These are phyloP conservation scores for Capsicum pubescens DNA, from an alignment of 257 asterid genomes.

Conservation along the genomic window DNA sequence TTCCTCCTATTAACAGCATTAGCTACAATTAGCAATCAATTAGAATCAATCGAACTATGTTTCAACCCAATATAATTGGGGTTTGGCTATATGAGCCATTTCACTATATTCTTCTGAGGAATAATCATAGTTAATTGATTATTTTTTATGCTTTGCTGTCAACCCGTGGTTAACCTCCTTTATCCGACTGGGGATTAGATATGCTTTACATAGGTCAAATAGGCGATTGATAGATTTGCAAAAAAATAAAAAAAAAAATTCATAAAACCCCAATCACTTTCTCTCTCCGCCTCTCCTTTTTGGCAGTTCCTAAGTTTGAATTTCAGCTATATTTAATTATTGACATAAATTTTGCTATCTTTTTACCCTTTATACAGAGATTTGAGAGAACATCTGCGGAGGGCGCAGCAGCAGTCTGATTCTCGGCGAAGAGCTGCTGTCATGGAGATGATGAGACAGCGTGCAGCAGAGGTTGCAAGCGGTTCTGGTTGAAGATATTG, in stretches of 20 bases:
- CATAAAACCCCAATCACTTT: neutral
- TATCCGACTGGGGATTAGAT: neutral
- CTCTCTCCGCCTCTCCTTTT: conserved; percentile 1
- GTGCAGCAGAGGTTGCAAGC: conserved; percentile 88
- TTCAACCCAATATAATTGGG: neutral
- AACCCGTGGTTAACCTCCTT: neutral
- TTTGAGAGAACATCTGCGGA: conserved; percentile 73
- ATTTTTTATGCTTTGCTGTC: neutral
- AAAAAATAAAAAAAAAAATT: neutral
- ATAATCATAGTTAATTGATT: neutral
- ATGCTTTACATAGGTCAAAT: neutral
- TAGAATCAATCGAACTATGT: neutral
- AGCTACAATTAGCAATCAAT: neutral
- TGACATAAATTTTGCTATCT: neutral
- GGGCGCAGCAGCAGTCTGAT: conserved; percentile 91
- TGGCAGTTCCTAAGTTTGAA: neutral
- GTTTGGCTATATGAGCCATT: neutral
- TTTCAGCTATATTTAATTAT: neutral
- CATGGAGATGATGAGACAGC: conserved; percentile 96
- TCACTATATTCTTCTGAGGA: neutral
- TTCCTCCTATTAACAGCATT: neutral
- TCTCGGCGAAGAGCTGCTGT: conserved; percentile 97
- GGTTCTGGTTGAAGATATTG: conserved; percentile 41
- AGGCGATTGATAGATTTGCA: neutral
- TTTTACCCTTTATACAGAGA: conserved; percentile 56